Conservation (phyloP, 2,329 filamentous ascomycete species). For the Tolypocladium amazonense region DNA sequence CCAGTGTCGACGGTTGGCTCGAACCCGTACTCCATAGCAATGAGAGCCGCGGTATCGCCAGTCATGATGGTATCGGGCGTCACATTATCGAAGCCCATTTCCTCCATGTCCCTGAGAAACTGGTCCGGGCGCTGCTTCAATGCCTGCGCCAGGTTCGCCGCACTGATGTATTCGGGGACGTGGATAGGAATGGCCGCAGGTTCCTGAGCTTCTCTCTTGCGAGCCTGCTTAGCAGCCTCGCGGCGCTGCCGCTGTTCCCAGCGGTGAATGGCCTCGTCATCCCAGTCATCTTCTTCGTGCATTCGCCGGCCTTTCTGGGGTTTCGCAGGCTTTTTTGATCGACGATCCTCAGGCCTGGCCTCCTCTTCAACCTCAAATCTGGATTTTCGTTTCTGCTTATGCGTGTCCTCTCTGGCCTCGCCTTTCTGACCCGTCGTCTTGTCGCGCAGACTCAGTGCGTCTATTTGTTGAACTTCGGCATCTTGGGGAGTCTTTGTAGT, state of each 20-base stretch:
- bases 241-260: constrained; percentile 28
- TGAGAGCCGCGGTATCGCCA: constrained; percentile 78
- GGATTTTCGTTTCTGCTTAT: constrained; percentile 15
- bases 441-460: neutral
- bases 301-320: constrained; percentile 10
- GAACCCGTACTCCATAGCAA: constrained; percentile 87
- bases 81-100: constrained; percentile 84
- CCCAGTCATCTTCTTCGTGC: constrained; percentile 22
- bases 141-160: constrained; percentile 68
- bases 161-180: constrained; percentile 83
- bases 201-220: constrained; percentile 26
- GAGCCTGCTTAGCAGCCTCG: constrained; percentile 31
- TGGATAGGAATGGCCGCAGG: constrained; percentile 50
- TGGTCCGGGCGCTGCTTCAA: constrained; percentile 59
- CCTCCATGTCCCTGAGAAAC: constrained; percentile 66
- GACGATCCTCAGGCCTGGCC: constrained; percentile 4
- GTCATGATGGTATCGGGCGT: constrained; percentile 78
- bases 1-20: constrained; percentile 67
- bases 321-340: constrained; percentile 15
- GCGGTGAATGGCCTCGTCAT: constrained; percentile 24
- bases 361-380: constrained; percentile 19
- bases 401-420: neutral
- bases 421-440: neutral
- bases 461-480: neutral
- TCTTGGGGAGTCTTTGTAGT: neutral